A percentile compares a stretch with the other conserved stretches of the same genome.
Evolutionary conservation across 139 green algal genomes (phyloP).

Genomic region (Chlamydomonas sp.): DNA sequence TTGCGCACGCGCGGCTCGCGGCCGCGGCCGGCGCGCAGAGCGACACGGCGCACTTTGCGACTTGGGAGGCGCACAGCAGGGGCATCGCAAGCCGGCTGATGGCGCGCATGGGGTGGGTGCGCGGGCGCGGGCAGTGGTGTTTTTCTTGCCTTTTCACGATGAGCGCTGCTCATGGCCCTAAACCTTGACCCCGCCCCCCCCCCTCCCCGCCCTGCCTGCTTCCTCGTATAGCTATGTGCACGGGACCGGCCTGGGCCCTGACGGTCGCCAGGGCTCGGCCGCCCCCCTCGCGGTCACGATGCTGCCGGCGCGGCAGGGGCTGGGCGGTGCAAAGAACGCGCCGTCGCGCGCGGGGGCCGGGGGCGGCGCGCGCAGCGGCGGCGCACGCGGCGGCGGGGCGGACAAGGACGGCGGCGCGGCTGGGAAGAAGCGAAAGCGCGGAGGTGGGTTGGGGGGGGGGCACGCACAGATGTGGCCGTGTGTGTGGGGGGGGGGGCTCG

Average conservation of each 20-base stretch:
- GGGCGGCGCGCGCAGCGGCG: no score
- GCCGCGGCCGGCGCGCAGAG: slow-evolving; percentile 17
- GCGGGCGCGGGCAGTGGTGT: slow-evolving; percentile 11
- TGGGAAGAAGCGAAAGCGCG: no score
- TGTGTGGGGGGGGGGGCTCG: no score
- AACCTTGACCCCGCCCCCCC: neutral
- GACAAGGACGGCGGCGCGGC: no score
- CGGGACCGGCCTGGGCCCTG: neutral
- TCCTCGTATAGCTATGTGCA: no score
- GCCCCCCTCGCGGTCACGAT: slow-evolving; percentile 25
- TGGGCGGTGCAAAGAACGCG: no score
- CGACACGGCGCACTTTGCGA: slow-evolving; percentile 34
- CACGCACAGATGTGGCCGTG: no score
- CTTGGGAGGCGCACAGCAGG: slow-evolving; percentile 36
- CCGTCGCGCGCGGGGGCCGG: no score
- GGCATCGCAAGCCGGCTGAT: slow-evolving; percentile 46
- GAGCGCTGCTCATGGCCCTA: neutral
- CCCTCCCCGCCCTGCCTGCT: neutral
- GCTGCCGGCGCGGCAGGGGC: slow-evolving; percentile 21
- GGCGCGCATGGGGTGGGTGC: slow-evolving; percentile 41
- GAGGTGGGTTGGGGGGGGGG: no score
- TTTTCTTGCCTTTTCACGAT: neutral
- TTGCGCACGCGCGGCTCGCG: slow-evolving; percentile 6
- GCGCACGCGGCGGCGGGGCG: no score
- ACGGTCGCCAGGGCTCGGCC: slow-evolving; percentile 14